These are phyloP conservation scores for Alternaria atra DNA, from an alignment of 2,329 filamentous ascomycete species.

Conservation along the genomic window DNA sequence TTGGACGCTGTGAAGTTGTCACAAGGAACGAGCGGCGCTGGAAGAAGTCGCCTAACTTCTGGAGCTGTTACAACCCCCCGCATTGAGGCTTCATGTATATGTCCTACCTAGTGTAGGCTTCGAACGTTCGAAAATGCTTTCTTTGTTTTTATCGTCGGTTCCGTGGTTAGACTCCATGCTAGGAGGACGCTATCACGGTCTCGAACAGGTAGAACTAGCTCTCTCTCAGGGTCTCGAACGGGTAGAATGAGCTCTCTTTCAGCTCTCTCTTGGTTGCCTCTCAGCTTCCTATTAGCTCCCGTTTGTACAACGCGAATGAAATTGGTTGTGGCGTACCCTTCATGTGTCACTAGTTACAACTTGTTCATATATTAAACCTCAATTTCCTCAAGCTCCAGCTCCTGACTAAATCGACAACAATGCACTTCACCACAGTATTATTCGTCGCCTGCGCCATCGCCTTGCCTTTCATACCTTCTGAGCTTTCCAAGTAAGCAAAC, in stretches of 20 bases:
- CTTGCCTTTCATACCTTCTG: not conserved
- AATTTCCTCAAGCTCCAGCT: not conserved
- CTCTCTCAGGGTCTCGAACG: too few species aligned
- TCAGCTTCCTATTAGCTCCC: not conserved
- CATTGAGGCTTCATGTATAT: not conserved
- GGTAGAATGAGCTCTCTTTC: too few species aligned
- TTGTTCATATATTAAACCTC: not conserved
- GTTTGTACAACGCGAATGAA: too few species aligned
- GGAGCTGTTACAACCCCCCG: not conserved
- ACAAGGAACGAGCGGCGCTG: not conserved
- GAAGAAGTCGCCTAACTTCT: slow-evolving; percentile 6
- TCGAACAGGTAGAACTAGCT: not conserved
- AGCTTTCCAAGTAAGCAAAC: not conserved
- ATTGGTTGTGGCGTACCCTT: not conserved
- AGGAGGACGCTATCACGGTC: not conserved
- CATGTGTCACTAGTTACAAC: not conserved
- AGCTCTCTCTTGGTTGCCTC: not conserved
- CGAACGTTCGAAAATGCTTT: not conserved
- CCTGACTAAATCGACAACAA: not conserved
- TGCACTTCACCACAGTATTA: not conserved
- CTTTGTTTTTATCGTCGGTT: not conserved
- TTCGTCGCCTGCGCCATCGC: not conserved
- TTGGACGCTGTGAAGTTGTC: not conserved
- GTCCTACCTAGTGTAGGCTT: too few species aligned
- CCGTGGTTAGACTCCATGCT: not conserved